Conservation (phyloP, 495 filamentous ascomycete genomes). For the Ascobolus immersus region DNA sequence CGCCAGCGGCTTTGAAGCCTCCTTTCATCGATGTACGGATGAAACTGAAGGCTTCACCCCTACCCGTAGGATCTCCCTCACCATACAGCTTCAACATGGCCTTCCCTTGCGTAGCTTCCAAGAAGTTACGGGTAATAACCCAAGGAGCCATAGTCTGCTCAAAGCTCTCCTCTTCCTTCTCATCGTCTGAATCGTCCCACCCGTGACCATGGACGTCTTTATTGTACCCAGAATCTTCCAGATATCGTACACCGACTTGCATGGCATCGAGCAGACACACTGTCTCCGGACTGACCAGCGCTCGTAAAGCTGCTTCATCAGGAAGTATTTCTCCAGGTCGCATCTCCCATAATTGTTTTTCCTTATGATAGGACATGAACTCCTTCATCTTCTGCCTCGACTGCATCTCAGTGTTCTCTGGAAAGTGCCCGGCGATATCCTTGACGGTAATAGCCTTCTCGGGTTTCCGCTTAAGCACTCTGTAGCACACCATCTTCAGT, state of each 20-base stretch:
- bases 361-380: constrained; percentile 69
- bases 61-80: constrained; percentile 82
- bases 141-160: constrained; percentile 81
- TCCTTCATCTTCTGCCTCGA: constrained; percentile 93
- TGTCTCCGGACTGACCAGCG: constrained; percentile 83
- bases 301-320: constrained; percentile 48
- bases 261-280: constrained; percentile 84
- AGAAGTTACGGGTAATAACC: constrained; percentile 82
- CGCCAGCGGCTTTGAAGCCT: constrained; percentile 72
- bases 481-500: constrained; percentile 80
- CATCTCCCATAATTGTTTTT: constrained; percentile 62
- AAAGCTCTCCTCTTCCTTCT: constrained; percentile 36
- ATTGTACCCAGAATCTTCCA: constrained; percentile 55
- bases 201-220: constrained; percentile 48
- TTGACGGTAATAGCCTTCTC: constrained; percentile 41
- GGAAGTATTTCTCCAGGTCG: constrained; percentile 41
- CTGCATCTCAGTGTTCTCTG: constrained; percentile 74
- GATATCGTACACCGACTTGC: constrained; percentile 71
- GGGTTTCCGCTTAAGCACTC: constrained; percentile 49
- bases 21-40: constrained; percentile 97
- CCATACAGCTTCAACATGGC: constrained; percentile 91
- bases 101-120: constrained; percentile 78
- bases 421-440: constrained; percentile 69
- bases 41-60: constrained; percentile 82
- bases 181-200: constrained; percentile 33